These are phyloP conservation scores for Suaeda aralocaspica DNA, from an alignment of 148 eudicot species.

Conservation along the genomic window DNA sequence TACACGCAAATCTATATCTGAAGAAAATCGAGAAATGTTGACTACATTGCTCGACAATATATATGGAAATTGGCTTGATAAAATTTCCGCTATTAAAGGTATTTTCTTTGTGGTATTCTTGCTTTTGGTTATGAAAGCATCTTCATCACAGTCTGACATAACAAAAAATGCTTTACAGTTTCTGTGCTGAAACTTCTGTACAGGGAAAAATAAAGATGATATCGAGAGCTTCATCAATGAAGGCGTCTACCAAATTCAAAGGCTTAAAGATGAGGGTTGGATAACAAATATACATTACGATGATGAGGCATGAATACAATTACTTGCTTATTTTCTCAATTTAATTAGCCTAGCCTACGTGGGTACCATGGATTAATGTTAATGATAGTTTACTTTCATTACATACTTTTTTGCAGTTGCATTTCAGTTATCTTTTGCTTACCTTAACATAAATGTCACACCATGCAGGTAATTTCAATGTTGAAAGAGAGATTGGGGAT, in stretches of 20 bases:
- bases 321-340: neutral
- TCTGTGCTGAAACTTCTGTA: slow-evolving; percentile 27
- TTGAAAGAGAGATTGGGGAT: slow-evolving; percentile 59
- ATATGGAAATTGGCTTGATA: slow-evolving; percentile 81
- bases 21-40: slow-evolving; percentile 93
- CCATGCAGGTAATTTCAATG: slow-evolving; percentile 55
- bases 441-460: neutral
- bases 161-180: slow-evolving; percentile 27
- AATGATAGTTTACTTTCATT: neutral
- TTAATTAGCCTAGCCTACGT: neutral
- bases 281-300: slow-evolving; percentile 85
- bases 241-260: slow-evolving; percentile 75
- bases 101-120: slow-evolving; percentile 24
- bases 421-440: neutral
- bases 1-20: slow-evolving; percentile 71
- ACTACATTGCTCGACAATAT: slow-evolving; percentile 83
- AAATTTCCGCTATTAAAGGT: slow-evolving; percentile 71
- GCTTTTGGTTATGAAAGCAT: slow-evolving; percentile 20
- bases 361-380: neutral
- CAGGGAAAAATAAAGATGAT: slow-evolving; percentile 78
- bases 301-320: slow-evolving; percentile 61
- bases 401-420: neutral
- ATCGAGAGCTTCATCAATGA: slow-evolving; percentile 77
- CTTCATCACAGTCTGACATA: slow-evolving; percentile 12
- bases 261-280: slow-evolving; percentile 87